Evolutionary conservation across 2,329 filamentous ascomycete species (phyloP).

Genomic region (Metarhizium humberi): DNA sequence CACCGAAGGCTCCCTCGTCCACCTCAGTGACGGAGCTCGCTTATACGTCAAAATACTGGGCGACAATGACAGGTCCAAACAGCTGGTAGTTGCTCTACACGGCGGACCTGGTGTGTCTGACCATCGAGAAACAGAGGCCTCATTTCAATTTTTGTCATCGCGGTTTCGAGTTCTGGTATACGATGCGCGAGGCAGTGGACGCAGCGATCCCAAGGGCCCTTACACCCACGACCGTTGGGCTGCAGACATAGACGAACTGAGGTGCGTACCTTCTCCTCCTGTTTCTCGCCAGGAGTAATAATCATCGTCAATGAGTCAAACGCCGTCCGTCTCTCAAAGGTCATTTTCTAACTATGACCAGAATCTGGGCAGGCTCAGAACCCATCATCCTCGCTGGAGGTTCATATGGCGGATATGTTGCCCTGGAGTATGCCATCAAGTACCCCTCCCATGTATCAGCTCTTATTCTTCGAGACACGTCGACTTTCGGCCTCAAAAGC

Average conservation of each 20-base stretch:
- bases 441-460: constrained; percentile 11
- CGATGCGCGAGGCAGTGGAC: constrained; percentile 15
- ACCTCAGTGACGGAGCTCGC: constrained; percentile 13
- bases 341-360: constrained; percentile 2
- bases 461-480: constrained; percentile 13
- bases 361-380: constrained; percentile 12
- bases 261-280: constrained; percentile 4
- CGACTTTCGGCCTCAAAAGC: constrained; percentile 11
- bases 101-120: constrained; percentile 14
- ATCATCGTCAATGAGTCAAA: too few species aligned
- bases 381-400: constrained; percentile 14
- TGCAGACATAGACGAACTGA: constrained; percentile 15
- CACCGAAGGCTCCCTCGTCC: constrained; percentile 3
- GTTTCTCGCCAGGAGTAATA: too few species aligned
- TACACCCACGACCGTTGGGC: constrained; percentile 15
- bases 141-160: constrained; percentile 12
- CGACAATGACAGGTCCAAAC: constrained; percentile 8
- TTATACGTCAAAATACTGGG: constrained; percentile 11
- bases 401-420: constrained; percentile 15
- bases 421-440: constrained; percentile 13
- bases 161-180: constrained; percentile 14
- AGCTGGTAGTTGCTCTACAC: constrained; percentile 14
- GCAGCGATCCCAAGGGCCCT: constrained; percentile 13
- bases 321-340: background rate
- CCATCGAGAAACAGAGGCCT: constrained; percentile 10